Base-by-base conservation (phyloP, 176 grass and related monocot genomes). In the Oryza brachyantha region DNA sequence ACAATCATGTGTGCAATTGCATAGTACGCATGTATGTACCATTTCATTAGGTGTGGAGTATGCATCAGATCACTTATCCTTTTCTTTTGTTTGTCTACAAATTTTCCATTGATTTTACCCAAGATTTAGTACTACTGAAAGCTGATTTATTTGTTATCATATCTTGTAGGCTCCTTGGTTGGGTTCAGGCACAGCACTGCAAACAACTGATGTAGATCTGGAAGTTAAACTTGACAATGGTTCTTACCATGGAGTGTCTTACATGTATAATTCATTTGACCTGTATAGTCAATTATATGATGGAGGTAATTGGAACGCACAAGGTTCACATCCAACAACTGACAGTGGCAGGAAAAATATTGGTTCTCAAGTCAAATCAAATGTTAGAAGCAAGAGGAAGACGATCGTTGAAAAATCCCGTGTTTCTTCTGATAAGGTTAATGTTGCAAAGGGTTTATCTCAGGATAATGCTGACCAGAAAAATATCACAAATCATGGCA, bases 281-380 rank as follows among this genome's bases (percentile, higher is more conserved):
- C 74, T 97, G 34, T 97, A 84, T 79, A 81, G 80, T 84, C 91
- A 97, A 60, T 88, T 97, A 41, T 94, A 88, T 77, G 89, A 82
- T 66, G 85, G 90, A 64, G 83, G 66, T 81, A 81, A 52, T 77
- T 97, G 92, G 89, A 78, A 70, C 29, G 37, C 38, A 34, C 91
- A 88, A 70, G 68, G 72, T 85, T 35, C 85, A n/a, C 86, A 90
- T 72, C 39, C 61, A 13, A 40, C 79, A 58, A 83, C 69, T 65
- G 71, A 86, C 45, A 88, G 27, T 81, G 62, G 75, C 72, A 84
- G 61, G 69, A 92, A 90, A 91, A 77, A 42, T 58, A 52, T 77
- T 85, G 72, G 43, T 64, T 66, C 42, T 75, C 86, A 83, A 83
- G 48, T 88, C 72, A 74, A 75, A 54, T 72, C 41, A 69, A 67